Conservation (phyloP, 2,329 filamentous ascomycete genomes). For the Pseudogymnoascus sp. region DNA sequence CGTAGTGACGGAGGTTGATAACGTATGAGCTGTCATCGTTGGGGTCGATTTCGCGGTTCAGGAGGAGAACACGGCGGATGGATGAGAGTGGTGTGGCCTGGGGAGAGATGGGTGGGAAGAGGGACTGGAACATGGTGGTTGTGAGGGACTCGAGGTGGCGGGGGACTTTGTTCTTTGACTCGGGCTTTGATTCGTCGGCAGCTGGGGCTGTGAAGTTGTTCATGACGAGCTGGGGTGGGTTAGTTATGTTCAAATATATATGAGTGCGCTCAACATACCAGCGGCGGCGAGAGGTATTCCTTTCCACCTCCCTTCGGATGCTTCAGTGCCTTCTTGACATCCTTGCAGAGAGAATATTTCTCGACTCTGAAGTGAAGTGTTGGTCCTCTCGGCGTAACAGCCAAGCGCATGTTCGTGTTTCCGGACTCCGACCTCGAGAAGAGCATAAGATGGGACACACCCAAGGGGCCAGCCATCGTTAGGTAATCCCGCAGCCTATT, state of each 20-base stretch:
- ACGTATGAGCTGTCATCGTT: slow-evolving; percentile 64
- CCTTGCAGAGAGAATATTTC: slow-evolving; percentile 88
- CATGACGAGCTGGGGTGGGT: slow-evolving; percentile 67
- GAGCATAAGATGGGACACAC: slow-evolving; percentile 84
- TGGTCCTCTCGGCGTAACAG: slow-evolving; percentile 79
- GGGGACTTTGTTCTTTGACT: slow-evolving; percentile 63
- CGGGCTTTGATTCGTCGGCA: slow-evolving; percentile 32
- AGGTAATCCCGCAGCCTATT: slow-evolving; percentile 90
- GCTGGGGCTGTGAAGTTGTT: slow-evolving; percentile 80
- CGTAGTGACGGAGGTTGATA: slow-evolving; percentile 85
- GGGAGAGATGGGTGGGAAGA: slow-evolving; percentile 93
- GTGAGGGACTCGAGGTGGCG: slow-evolving; percentile 89
- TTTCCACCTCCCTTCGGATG: slow-evolving; percentile 75
- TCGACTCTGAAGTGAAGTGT: slow-evolving; percentile 92
- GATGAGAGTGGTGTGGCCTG: slow-evolving; percentile 81
- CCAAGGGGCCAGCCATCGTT: slow-evolving; percentile 88
- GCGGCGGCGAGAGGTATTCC: slow-evolving; percentile 74
- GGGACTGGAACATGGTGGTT: slow-evolving; percentile 89
- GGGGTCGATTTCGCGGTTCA: slow-evolving; percentile 65
- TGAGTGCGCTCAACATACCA: slow-evolving; percentile 42
- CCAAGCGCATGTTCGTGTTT: slow-evolving; percentile 86
- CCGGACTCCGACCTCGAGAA: slow-evolving; percentile 85
- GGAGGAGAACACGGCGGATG: slow-evolving; percentile 82
- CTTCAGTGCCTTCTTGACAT: slow-evolving; percentile 75
- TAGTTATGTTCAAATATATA: slow-evolving; percentile 22